A percentile compares a stretch with the other conserved stretches of the same genome.
These are phyloP conservation scores for Moricandia arvensis DNA, from an alignment of 345 rosid genomes.

Conservation along the genomic window DNA sequence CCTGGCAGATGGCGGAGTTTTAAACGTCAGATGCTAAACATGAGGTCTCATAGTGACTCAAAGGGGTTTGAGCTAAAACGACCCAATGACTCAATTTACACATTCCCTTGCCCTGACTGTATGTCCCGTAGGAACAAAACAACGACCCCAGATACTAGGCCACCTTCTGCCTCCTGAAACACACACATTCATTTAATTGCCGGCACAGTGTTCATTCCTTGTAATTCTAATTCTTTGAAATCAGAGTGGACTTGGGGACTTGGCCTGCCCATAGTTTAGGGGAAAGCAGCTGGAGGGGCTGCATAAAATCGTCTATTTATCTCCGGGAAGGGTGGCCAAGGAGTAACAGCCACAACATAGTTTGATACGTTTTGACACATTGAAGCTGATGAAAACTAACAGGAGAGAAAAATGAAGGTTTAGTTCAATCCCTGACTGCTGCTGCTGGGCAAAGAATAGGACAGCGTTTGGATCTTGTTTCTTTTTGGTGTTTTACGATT, in stretches of 20 bases:
- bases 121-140: conserved; percentile 78
- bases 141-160: conserved; percentile 49
- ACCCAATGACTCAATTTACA: conserved; percentile 79
- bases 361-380: conserved; percentile 36
- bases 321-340: neutral
- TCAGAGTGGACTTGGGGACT: conserved; percentile 24
- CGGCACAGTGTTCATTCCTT: conserved; percentile 15
- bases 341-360: conserved; percentile 31
- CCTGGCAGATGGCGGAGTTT: conserved; percentile 83
- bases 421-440: conserved; percentile 22
- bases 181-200: neutral
- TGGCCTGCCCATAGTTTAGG: conserved; percentile 19
- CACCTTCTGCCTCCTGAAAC: conserved; percentile 28
- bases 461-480: conserved; percentile 17
- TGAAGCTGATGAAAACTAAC: conserved; percentile 34
- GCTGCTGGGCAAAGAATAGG: conserved; percentile 29
- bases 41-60: conserved; percentile 90
- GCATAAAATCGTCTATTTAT: conserved; percentile 6
- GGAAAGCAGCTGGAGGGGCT: conserved; percentile 7
- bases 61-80: conserved; percentile 91
- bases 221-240: conserved; percentile 52
- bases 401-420: conserved; percentile 19
- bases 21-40: conserved; percentile 82
- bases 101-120: conserved; percentile 97
- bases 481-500: conserved; percentile 9